A percentile compares a stretch with the other conserved stretches of the same genome.
Conservation (phyloP, 768 basidiomycete species). For the Calocybe indica region DNA sequence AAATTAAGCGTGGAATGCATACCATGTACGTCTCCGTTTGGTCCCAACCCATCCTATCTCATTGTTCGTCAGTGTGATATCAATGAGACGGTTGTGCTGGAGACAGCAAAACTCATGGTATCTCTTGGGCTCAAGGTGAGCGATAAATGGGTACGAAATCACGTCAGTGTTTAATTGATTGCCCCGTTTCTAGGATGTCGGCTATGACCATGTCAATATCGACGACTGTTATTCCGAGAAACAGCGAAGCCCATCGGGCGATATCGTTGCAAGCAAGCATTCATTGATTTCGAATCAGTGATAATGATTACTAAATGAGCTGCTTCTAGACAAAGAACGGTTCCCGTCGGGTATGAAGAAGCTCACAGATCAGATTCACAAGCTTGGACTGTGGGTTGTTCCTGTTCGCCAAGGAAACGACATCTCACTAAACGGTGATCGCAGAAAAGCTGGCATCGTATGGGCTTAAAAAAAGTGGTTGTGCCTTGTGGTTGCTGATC, state of each 20-base stretch:
- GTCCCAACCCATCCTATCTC: neutral
- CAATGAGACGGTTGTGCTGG: conserved; percentile 43
- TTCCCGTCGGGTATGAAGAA: conserved; percentile 54
- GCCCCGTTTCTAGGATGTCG: conserved; percentile 35
- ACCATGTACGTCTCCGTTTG: conserved; percentile 36
- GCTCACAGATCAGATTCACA: conserved; percentile 50
- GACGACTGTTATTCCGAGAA: conserved; percentile 65
- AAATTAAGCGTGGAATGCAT: conserved; percentile 60
- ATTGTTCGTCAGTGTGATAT: conserved; percentile 46
- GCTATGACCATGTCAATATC: conserved; percentile 56
- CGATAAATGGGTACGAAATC: neutral
- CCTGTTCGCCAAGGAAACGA: neutral
- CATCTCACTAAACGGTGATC: neutral
- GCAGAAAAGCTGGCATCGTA: conserved; percentile 38
- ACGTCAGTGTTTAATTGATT: neutral
- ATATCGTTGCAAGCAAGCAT: conserved; percentile 45
- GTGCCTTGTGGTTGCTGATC: neutral
- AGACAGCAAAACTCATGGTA: conserved; percentile 47
- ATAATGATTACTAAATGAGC: neutral
- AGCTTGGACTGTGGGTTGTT: conserved; percentile 45
- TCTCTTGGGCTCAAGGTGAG: conserved; percentile 49
- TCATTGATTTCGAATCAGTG: neutral
- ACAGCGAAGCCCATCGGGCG: conserved; percentile 40
- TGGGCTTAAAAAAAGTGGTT: conserved; percentile 6
- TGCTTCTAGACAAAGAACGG: conserved; percentile 34